phyloP scores from a whole-genome alignment of 2,329 filamentous ascomycete species.

The Lomentospora prolificans region DNA sequence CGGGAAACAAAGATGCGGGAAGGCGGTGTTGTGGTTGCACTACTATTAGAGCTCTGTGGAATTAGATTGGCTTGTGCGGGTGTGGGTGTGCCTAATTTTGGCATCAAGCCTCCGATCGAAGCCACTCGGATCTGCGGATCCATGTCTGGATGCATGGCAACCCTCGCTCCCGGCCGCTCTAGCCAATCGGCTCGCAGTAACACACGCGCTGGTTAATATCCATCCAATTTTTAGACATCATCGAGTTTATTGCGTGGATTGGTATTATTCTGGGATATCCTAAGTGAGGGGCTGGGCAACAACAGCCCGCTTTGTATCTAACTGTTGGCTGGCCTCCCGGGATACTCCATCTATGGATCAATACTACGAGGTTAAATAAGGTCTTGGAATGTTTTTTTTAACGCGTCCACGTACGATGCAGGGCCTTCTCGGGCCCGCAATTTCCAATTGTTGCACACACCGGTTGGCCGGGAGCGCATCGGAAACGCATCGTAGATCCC shows the following conservation, averaged over 20 bases:
- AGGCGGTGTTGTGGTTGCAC: not conserved
- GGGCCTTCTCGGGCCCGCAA: not conserved
- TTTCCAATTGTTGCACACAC: not conserved
- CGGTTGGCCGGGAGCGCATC: not conserved
- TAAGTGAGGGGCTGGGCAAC: too few species aligned
- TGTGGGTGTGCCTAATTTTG: conserved; percentile 1
- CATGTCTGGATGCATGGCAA: too few species aligned
- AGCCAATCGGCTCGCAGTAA: not conserved
- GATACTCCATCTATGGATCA: not conserved
- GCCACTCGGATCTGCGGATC: not conserved
- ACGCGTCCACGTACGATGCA: not conserved
- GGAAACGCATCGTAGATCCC: not conserved
- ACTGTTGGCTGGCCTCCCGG: not conserved
- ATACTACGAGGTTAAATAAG: not conserved
- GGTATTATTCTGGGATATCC: too few species aligned
- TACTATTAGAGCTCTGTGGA: not conserved
- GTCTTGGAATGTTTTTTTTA: not conserved
- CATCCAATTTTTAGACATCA: too few species aligned
- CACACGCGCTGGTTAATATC: not conserved
- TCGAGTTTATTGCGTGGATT: too few species aligned
- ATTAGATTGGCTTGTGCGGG: not conserved
- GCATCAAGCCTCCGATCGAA: not conserved
- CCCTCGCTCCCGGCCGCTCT: not conserved
- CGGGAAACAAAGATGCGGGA: too few species aligned
- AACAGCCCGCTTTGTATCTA: too few species aligned